A percentile compares a stretch with the other conserved stretches of the same genome.
Evolutionary conservation across 2,329 filamentous ascomycete genomes (phyloP).

Genomic region (Cercospora janseana): DNA sequence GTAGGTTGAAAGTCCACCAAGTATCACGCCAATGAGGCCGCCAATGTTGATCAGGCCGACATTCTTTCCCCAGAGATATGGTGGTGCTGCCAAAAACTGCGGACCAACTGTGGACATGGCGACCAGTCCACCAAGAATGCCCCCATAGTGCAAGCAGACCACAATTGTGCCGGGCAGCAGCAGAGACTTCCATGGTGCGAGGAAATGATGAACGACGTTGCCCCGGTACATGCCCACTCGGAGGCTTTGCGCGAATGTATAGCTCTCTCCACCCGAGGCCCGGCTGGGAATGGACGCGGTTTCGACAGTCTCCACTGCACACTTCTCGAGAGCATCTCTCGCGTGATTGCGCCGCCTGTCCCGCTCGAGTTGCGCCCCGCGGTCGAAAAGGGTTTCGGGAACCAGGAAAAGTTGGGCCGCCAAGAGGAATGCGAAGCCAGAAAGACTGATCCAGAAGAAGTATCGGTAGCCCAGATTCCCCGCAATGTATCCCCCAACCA

Average conservation of each 20-base stretch:
- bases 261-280: constrained; percentile 28
- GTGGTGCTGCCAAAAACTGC: constrained; percentile 40
- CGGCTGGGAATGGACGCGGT: constrained; percentile 15
- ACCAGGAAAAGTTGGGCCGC: constrained; percentile 40
- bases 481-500: constrained; percentile 45
- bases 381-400: constrained; percentile 44
- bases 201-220: constrained; percentile 37
- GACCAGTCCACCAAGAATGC: constrained; percentile 44
- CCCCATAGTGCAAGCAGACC: constrained; percentile 44
- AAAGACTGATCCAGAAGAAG: constrained; percentile 45
- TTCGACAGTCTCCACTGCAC: constrained; percentile 27
- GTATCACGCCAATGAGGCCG: constrained; percentile 39
- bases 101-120: constrained; percentile 41
- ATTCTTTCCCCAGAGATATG: constrained; percentile 44
- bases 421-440: constrained; percentile 38
- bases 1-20: constrained; percentile 42
- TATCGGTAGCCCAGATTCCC: constrained; percentile 38
- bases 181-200: constrained; percentile 41
- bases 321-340: constrained; percentile 27
- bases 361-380: constrained; percentile 29
- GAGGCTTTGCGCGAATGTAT: constrained; percentile 40
- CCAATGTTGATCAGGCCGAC: constrained; percentile 43
- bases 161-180: constrained; percentile 45
- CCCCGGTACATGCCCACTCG: constrained; percentile 39
- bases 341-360: constrained; percentile 19